Evolutionary conservation across 208 protist genomes (phyloP).

Genomic region (Trypanosoma rangeli): DNA sequence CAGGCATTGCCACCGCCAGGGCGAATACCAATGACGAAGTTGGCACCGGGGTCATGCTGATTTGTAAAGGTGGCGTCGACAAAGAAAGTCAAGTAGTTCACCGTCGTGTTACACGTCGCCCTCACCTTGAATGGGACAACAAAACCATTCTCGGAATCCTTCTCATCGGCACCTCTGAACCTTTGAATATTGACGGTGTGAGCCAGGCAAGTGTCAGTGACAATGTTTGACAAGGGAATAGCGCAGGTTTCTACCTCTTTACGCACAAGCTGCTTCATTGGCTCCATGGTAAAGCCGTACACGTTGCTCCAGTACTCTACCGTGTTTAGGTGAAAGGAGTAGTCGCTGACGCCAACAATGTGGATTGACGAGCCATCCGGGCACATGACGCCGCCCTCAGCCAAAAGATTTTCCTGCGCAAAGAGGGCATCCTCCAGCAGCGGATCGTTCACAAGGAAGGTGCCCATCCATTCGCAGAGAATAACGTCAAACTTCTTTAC

Average conservation of each 20-base stretch:
- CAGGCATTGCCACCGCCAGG: constrained; percentile 77
- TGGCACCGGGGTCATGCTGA: constrained; percentile 66
- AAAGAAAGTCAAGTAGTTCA: constrained; percentile 89
- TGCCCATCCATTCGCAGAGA: constrained; percentile 91
- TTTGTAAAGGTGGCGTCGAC: constrained; percentile 80
- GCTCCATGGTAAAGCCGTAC: constrained; percentile 90
- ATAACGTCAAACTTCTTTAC: constrained; percentile 83
- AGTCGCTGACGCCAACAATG: constrained; percentile 84
- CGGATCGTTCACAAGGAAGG: constrained; percentile 81
- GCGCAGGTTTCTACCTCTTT: constrained; percentile 77
- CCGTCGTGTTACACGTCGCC: constrained; percentile 53
- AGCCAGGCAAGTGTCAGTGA: constrained; percentile 58
- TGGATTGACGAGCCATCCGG: constrained; percentile 82
- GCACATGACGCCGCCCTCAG: constrained; percentile 66
- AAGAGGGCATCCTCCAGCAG: constrained; percentile 77
- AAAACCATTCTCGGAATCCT: constrained; percentile 45
- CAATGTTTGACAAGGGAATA: constrained; percentile 73
- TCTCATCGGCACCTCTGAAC: constrained; percentile 37
- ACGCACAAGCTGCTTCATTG: constrained; percentile 88
- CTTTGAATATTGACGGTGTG: constrained; percentile 65
- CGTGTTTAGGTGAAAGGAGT: constrained; percentile 80
- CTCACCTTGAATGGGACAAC: constrained; percentile 53
- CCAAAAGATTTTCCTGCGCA: constrained; percentile 77
- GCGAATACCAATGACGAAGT: constrained; percentile 82
- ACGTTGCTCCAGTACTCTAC: constrained; percentile 93